Evolutionary conservation across 2,329 filamentous ascomycete genomes (phyloP), one percentile per base, ranked within the genome.

Genomic region (Microsporum ferrugineum): DNA sequence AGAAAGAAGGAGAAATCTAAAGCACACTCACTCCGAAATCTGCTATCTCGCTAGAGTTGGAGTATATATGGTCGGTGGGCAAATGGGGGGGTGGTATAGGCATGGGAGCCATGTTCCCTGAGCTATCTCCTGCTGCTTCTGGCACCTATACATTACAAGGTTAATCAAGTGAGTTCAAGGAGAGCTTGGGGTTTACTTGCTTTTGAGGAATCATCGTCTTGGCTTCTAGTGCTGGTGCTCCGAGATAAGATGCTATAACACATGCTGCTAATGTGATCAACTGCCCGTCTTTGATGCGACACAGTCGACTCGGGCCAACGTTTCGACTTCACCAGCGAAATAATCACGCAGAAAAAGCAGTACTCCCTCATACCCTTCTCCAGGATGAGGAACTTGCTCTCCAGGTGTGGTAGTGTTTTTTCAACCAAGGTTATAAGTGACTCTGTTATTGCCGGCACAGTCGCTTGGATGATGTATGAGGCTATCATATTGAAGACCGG

Each of bases 221-320:
- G 56, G 10, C 27, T 34, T 38, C 33, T 41, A 39, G 29, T 55
- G 31, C 64, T 63, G 5, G 69, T 67, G 60, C 75, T 70, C 1
- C 69, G 68, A 0, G 67, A 65, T 57, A 75, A 71, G 2, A 75
- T 66, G 14, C 69, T 71, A 56, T 74, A 72, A 2, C 72, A 70
- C 51, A 75, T 71, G 2, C 66, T 65, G 1, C 72, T 67, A 23
- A 76, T 69, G 1, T 72, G 71, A 39, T 75, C 70, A 8, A 74
- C 68, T 0, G 71, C 71, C 36, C 72, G 68, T 17, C 63, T 62
- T 39, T 60, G 58, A 33, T 61, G 59, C 17, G 41, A 34, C 14
- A 55, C 36, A 17, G 49, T 43, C 1, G 59, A 58, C 8, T 60
- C 63, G 3, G 64, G 63, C 60, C 62, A 63, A 27, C 64, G 53